phyloP scores from a whole-genome alignment of 2,329 filamentous ascomycete species.

The Neopestalotiopsis sp. region DNA sequence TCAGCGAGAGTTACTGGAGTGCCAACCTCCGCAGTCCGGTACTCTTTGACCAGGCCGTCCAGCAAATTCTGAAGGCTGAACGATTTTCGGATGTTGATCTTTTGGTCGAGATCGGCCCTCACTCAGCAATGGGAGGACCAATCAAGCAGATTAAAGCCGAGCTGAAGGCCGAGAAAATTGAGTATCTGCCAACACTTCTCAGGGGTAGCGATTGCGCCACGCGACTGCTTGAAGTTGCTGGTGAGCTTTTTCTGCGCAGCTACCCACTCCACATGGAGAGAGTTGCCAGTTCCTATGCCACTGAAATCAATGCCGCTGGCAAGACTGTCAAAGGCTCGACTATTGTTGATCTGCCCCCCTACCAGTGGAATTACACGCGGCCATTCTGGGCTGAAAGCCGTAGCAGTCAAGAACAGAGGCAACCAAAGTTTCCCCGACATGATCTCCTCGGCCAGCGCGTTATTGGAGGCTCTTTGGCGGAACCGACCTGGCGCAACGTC shows the following conservation, averaged over 20 bases:
- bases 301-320: too few species aligned
- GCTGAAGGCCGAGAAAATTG: slow-evolving; percentile 20
- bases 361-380: slow-evolving; percentile 34
- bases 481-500: slow-evolving; percentile 31
- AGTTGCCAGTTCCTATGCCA: slow-evolving; percentile 21
- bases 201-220: slow-evolving; percentile 27
- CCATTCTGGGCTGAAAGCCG: slow-evolving; percentile 30
- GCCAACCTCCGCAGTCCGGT: too few species aligned
- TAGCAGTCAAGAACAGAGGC: slow-evolving; percentile 30
- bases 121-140: too few species aligned
- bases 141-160: slow-evolving; percentile 26
- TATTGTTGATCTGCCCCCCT: slow-evolving; percentile 34
- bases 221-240: slow-evolving; percentile 28
- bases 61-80: too few species aligned
- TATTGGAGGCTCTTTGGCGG: slow-evolving; percentile 19
- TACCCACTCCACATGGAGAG: slow-evolving; percentile 29
- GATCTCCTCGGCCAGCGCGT: slow-evolving; percentile 29
- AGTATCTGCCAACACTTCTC: slow-evolving; percentile 28
- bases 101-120: too few species aligned
- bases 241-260: slow-evolving; percentile 29
- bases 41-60: too few species aligned
- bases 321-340: background rate
- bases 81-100: too few species aligned
- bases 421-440: slow-evolving; percentile 27
- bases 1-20: too few species aligned